Evolutionary conservation across 2,329 filamentous ascomycete genomes (phyloP).

Genomic region (Penicillium griseofulvum): DNA sequence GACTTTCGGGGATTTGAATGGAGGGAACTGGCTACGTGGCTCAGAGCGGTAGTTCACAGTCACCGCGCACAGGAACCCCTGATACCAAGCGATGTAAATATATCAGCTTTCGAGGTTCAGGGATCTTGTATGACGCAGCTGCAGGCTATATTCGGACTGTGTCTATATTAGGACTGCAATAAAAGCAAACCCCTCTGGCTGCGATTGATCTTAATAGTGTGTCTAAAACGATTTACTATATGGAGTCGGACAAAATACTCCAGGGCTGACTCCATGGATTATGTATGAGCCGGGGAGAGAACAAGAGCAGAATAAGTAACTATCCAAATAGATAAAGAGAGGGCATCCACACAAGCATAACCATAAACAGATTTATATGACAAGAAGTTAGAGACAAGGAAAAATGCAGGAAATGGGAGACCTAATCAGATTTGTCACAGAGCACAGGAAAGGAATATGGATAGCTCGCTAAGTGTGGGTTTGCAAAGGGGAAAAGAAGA

Average conservation of each 20-base stretch:
- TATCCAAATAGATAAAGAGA: constrained; percentile 10
- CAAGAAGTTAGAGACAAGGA: constrained; percentile 6
- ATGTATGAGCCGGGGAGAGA: constrained; percentile 4
- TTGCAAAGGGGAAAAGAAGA: constrained; percentile 7
- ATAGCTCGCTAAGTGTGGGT: constrained; percentile 14
- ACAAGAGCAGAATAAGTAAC: neutral
- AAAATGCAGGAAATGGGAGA: constrained; percentile 8
- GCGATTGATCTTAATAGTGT: neutral
- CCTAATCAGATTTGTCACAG: constrained; percentile 4
- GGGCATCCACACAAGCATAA: constrained; percentile 14
- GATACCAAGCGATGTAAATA: neutral
- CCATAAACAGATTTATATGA: constrained; percentile 13
- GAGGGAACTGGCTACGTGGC: neutral
- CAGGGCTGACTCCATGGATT: constrained; percentile 2
- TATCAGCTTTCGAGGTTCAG: neutral
- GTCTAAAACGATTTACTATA: neutral
- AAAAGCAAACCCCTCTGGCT: neutral
- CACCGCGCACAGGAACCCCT: neutral
- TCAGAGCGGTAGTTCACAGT: neutral
- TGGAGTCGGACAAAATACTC: neutral
- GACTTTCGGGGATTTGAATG: neutral
- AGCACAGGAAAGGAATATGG: constrained; percentile 10
- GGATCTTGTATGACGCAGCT: neutral
- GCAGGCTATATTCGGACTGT: neutral
- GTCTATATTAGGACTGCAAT: neutral